Percentiles rank a stretch among this genome's conserved stretches.
phyloP scores from a whole-genome alignment of 495 filamentous ascomycete genomes.

The Hypoxylon fuscum region DNA sequence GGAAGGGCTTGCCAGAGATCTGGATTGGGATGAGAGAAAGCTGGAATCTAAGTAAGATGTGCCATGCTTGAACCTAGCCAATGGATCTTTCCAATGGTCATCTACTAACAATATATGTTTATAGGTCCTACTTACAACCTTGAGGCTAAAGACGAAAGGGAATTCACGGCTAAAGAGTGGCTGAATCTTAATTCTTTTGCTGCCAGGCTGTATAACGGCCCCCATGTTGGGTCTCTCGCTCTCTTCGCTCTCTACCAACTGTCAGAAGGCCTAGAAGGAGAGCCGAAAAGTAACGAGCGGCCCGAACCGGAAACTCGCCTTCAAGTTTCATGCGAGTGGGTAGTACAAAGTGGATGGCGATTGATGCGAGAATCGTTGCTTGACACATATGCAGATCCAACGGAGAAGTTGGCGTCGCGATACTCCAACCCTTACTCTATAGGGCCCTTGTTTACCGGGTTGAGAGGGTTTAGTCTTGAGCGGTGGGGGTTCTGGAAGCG shows the following conservation, averaged over 20 bases:
- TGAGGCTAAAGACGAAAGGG: background rate
- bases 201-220: background rate
- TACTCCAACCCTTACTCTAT: slow-evolving; percentile 2
- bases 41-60: slow-evolving; percentile 4
- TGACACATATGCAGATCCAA: background rate
- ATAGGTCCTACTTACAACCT: background rate
- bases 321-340: slow-evolving; percentile 1
- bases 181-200: slow-evolving; percentile 4
- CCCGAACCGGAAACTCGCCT: slow-evolving; percentile 1
- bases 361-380: background rate
- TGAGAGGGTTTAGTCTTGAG: background rate
- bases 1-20: background rate
- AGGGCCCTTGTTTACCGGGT: background rate
- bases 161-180: slow-evolving; percentile 1
- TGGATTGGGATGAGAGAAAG: slow-evolving; percentile 1
- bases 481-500: slow-evolving; percentile 1
- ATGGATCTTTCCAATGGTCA: background rate
- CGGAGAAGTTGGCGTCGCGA: background rate
- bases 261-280: slow-evolving; percentile 1
- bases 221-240: background rate
- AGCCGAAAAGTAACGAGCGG: background rate
- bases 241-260: background rate
- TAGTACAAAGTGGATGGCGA: background rate
- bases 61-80: background rate
- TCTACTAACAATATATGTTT: background rate